Evolutionary conservation across 441 rosid genomes (phyloP), one percentile per base, ranked within the genome.

Genomic region (Oxalis stricta): DNA sequence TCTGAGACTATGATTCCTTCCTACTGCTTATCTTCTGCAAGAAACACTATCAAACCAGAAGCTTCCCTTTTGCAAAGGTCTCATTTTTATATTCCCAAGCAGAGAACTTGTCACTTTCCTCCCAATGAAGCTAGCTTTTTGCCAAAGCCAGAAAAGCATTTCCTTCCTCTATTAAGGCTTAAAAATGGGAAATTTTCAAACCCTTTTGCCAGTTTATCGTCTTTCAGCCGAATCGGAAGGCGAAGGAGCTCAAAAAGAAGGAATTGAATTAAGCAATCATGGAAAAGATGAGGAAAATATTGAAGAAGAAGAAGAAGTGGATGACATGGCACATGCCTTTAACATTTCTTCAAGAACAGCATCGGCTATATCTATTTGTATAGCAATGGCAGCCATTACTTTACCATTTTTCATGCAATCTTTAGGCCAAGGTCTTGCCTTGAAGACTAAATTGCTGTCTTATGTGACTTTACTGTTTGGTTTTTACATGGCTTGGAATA

Each of bases 401-500:
- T 57, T 86, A 13, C 99, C 99, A 1, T 18, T 86, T 19, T 65
- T 71, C 43, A 86, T 92, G 95, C 74, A 74, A 68, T 76, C 94
- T 15, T 48, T 84, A 37, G 79, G 79, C 14, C 81, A 61, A 23
- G 94, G 95, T 5, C 47, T 79, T 40, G 71, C 58, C 21, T 39
- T 77, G 12, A 92, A 76, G 79, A 77, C 84, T 4, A 73, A 79
- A 64, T 12, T 66, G 5, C 59, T 92, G 42, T 92, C 99, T 1
- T 82, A 86, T 30, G 68, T 45, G 3, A 86, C 96, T 0, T 66
- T 92, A 26, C 52, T 92, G 35, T 82, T 77, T 18, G 99, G 96
- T 30, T 86, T 86, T 71, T 92, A 75, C 66, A 92, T 92, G 99
- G 96, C 99, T 2, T 86, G 99, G 96, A 87, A 92, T 53, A 92